Base-by-base conservation (phyloP, 441 rosid species). In the Dalechampia spathulata region DNA sequence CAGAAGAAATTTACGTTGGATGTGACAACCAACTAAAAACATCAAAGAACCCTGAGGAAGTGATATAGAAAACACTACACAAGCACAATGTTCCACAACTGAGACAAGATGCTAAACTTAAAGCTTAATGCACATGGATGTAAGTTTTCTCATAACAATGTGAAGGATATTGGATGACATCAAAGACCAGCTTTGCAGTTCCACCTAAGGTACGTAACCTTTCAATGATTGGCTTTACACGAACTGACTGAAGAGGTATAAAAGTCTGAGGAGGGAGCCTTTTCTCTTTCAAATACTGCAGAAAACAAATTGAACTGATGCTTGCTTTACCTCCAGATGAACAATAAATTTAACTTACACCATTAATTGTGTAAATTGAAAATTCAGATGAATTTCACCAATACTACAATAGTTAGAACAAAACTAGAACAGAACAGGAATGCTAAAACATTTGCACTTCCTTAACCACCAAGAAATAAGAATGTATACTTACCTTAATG, bases 211-310 rank as follows among this genome's bases (percentile, higher is more conserved):
- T 75, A 64, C 98, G 93, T 67, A 90, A 66, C 78, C 91, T 78
- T 76, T 94, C 99, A 57, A 66, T 42, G 44, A 90, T 72, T 60
- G 90, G 90, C 83, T 94, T 94, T 58, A 90, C 93, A 61, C 97
- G 97, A 64, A 90, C 87, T 20, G 99, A 83, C 67, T 80, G 95
- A 72, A 90, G 90, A 45, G 99, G 99, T 64, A 90, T 86, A 78
- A 94, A 94, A 60, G 98, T 94, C 82, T 77, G 87, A 60, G 99
- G 98, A 72, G 99, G 98, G 84, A 90, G 96, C 83, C 99, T 76
- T 69, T 88, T 93, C 67, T 94, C 96, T 83, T 90, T 94, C 76
- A 94, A 75, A 75, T 90, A 90, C 99, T 94, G 96, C 75, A 78
- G 50, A 55, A 67, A 51, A 64, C 73, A 17, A 70, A 62, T 38